Evolutionary conservation across 2,329 filamentous ascomycete genomes (phyloP).

Genomic region (Alternaria ventricosa): DNA sequence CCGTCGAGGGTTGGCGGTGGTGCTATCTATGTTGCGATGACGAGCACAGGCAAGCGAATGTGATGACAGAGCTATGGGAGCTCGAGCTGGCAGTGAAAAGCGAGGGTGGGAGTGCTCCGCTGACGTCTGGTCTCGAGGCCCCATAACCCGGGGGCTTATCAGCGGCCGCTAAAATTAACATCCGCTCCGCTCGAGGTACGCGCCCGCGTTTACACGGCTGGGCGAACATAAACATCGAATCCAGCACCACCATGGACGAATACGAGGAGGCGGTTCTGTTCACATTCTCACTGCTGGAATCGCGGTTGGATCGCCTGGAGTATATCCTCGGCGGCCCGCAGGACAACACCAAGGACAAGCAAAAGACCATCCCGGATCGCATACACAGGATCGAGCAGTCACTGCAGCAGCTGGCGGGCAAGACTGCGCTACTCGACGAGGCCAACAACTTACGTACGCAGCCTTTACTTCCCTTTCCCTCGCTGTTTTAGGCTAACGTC

Average conservation of each 20-base stretch:
- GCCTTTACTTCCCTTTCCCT: not conserved
- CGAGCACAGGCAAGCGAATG: slow-evolving; percentile 1
- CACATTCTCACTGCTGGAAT: slow-evolving; percentile 54
- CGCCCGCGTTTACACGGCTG: slow-evolving; percentile 20
- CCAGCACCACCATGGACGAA: slow-evolving; percentile 40
- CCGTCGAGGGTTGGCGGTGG: slow-evolving; percentile 9
- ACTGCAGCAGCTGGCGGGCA: slow-evolving; percentile 48
- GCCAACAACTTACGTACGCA: slow-evolving; percentile 48
- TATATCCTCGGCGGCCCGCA: slow-evolving; percentile 51
- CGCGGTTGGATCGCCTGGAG: slow-evolving; percentile 53
- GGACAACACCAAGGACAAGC: slow-evolving; percentile 26
- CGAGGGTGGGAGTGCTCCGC: slow-evolving; percentile 8
- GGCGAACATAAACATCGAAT: slow-evolving; percentile 11
- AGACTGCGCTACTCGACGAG: slow-evolving; percentile 49
- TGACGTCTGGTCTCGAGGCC: slow-evolving; percentile 14
- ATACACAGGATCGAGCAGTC: slow-evolving; percentile 47
- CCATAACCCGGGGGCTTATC: slow-evolving; percentile 6
- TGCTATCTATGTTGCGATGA: not conserved
- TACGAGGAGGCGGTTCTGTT: slow-evolving; percentile 49
- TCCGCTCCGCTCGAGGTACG: slow-evolving; percentile 17
- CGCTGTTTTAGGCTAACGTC: slow-evolving; percentile 17
- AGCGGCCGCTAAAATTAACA: slow-evolving; percentile 24
- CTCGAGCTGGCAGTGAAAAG: not conserved
- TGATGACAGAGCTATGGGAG: not conserved
- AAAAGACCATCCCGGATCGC: slow-evolving; percentile 41